Evolutionary conservation across 805 yeast genomes (phyloP).

Genomic region (Ogataea neopini): DNA sequence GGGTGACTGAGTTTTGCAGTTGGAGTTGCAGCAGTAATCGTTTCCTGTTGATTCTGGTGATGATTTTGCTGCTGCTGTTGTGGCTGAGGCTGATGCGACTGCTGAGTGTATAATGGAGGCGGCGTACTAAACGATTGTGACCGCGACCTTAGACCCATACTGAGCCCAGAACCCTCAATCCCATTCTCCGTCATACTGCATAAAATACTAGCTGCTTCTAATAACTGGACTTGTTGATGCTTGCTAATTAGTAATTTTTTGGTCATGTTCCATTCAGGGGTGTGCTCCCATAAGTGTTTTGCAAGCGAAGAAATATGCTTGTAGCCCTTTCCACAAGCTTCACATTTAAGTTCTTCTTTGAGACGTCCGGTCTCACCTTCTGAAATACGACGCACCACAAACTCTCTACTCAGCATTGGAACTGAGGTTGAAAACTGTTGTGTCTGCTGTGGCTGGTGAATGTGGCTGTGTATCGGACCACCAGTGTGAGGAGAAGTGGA

Average conservation of each 20-base stretch:
- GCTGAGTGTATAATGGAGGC: constrained; percentile 18
- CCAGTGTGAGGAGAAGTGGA: constrained; percentile 24
- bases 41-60: constrained; percentile 7
- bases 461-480: constrained; percentile 27
- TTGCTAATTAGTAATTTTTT: constrained; percentile 78
- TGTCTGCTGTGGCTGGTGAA: constrained; percentile 12
- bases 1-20: constrained; percentile 1
- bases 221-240: constrained; percentile 82
- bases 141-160: constrained; percentile 18
- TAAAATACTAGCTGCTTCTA: constrained; percentile 75
- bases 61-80: constrained; percentile 4
- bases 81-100: too few species aligned
- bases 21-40: background rate
- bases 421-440: constrained; percentile 23
- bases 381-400: constrained; percentile 78
- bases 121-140: constrained; percentile 23
- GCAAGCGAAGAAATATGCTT: constrained; percentile 87
- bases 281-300: constrained; percentile 90
- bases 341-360: constrained; percentile 83
- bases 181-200: constrained; percentile 66
- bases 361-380: constrained; percentile 86
- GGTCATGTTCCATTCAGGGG: constrained; percentile 91
- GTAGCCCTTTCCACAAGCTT: constrained; percentile 89
- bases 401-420: constrained; percentile 54
- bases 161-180: constrained; percentile 7